These are phyloP conservation scores for Lasiodiplodia theobromae DNA, from an alignment of 2,329 filamentous ascomycete species.

Conservation along the genomic window DNA sequence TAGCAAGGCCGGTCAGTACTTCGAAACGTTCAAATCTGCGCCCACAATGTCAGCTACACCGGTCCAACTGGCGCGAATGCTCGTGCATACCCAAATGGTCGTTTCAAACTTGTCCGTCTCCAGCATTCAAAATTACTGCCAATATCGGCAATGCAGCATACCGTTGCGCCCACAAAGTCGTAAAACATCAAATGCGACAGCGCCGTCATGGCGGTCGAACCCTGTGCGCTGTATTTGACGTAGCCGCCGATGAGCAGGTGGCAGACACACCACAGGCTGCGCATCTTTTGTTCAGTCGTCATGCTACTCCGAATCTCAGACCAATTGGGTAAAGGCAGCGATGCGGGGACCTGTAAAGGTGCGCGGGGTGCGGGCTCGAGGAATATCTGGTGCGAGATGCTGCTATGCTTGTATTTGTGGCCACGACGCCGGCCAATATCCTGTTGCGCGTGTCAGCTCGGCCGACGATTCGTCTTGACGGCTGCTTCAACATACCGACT, in stretches of 20 bases:
- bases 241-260: constrained; percentile 84
- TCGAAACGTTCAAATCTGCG: constrained; percentile 81
- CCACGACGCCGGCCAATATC: constrained; percentile 90
- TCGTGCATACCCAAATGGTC: constrained; percentile 74
- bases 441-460: constrained; percentile 52
- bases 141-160: constrained; percentile 92
- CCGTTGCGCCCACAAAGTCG: constrained; percentile 87
- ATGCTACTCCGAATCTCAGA: constrained; percentile 89
- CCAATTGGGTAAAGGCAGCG: constrained; percentile 87
- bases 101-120: constrained; percentile 88
- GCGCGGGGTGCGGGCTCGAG: constrained; percentile 86
- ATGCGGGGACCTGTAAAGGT: constrained; percentile 87
- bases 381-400: constrained; percentile 95
- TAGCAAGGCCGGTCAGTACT: constrained; percentile 92
- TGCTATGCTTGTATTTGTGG: constrained; percentile 98
- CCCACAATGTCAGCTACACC: background rate
- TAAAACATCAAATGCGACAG: constrained; percentile 94
- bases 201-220: constrained; percentile 88
- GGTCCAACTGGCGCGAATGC: background rate
- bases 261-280: constrained; percentile 88
- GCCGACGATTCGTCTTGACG: background rate
- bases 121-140: constrained; percentile 97
- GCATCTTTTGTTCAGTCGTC: constrained; percentile 82
- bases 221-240: constrained; percentile 84
- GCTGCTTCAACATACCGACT: constrained; percentile 67